A percentile compares a stretch with the other conserved stretches of the same genome.
phyloP scores from a whole-genome alignment of 352 stramenopile genomes.

The Phytophthora tentaculata region DNA sequence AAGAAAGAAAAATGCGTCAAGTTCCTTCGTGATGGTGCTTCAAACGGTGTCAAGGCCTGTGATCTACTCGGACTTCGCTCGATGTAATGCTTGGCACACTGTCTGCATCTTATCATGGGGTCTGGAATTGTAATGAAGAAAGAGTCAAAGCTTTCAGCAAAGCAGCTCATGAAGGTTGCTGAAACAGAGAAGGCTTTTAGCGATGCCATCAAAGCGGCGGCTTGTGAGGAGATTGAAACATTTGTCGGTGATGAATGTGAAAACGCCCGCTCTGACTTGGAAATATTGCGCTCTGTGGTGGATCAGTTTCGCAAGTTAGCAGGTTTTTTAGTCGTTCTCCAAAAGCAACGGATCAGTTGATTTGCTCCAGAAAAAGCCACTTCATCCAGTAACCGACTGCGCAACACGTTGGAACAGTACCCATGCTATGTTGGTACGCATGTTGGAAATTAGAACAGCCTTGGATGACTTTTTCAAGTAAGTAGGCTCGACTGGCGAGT shows the following conservation, averaged over 20 bases:
- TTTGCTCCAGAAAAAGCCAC: neutral
- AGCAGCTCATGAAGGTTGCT: neutral
- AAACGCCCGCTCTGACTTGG: neutral
- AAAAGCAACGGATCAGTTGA: conserved; percentile 4
- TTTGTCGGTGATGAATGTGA: neutral
- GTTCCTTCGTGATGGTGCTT: conserved; percentile 12
- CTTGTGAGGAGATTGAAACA: neutral
- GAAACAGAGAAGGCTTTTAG: neutral
- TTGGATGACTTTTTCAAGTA: neutral
- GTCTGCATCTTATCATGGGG: conserved; percentile 9
- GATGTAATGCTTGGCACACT: conserved; percentile 12
- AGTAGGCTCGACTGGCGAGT: neutral
- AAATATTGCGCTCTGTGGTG: neutral
- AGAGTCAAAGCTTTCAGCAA: neutral
- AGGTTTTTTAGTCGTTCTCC: conserved; percentile 6
- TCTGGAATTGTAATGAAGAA: conserved; percentile 15
- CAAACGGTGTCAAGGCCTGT: neutral
- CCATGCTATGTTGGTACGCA: neutral
- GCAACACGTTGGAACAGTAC: conserved; percentile 3
- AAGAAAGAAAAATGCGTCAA: neutral
- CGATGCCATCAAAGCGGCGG: neutral
- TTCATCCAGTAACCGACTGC: neutral
- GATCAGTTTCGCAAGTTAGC: conserved; percentile 1
- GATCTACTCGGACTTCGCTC: neutral
- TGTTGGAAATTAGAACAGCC: neutral